Conservation (phyloP, 805 yeast species). For the Ogataea allantospora region DNA sequence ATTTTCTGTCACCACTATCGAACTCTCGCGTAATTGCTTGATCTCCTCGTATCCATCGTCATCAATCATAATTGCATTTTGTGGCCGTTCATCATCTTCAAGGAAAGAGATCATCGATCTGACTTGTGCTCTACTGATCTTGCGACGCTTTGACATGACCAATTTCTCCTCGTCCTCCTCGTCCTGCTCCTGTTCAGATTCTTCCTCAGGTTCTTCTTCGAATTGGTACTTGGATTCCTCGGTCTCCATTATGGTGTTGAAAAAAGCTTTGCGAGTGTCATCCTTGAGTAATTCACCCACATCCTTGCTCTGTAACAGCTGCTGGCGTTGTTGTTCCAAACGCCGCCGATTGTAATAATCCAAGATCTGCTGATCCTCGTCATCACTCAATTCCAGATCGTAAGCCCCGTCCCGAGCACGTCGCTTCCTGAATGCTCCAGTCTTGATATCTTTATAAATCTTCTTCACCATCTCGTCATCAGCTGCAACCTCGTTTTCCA, state of each 20-base stretch:
- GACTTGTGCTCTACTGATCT: conserved; percentile 29
- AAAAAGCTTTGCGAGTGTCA: conserved; percentile 64
- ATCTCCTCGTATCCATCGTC: conserved; percentile 38
- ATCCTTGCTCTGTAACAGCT: conserved; percentile 44
- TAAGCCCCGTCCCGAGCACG: conserved; percentile 50
- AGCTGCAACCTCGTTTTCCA: conserved; percentile 57
- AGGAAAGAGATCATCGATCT: conserved; percentile 29
- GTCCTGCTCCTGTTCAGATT: conserved; percentile 24
- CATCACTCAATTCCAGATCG: conserved; percentile 69
- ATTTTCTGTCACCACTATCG: conserved; percentile 45
- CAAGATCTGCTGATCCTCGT: conserved; percentile 59
- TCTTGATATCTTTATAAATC: conserved; percentile 67
- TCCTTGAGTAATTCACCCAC: conserved; percentile 45
- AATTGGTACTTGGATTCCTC: conserved; percentile 32
- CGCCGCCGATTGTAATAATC: conserved; percentile 35
- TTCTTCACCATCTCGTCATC: conserved; percentile 65
- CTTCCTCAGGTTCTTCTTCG: conserved; percentile 29
- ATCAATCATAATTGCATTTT: conserved; percentile 35
- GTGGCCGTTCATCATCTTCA: conserved; percentile 27
- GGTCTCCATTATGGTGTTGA: conserved; percentile 49
- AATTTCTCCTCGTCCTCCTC: conserved; percentile 19
- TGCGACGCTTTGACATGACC: conserved; percentile 32
- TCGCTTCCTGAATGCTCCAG: conserved; percentile 64
- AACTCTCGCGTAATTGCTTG: conserved; percentile 49
- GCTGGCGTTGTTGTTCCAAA: conserved; percentile 46